phyloP scores from a whole-genome alignment of 208 protist species.

The Trichomonas gallinae region DNA sequence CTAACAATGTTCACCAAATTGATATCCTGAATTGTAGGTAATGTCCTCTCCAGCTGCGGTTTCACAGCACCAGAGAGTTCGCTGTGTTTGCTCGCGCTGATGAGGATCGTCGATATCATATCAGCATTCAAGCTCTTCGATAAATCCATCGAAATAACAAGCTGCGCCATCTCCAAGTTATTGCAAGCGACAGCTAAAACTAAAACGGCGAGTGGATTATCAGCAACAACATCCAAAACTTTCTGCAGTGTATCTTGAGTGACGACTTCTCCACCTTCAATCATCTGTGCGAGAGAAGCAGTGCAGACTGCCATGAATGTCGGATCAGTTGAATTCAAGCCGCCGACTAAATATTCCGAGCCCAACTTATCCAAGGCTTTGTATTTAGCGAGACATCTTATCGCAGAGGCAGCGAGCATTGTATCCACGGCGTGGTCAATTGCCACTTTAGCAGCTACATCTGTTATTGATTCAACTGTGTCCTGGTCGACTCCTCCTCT shows the following conservation, averaged over 20 bases:
- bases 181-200: neutral
- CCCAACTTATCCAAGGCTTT: neutral
- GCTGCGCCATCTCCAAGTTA: neutral
- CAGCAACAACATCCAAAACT: neutral
- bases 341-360: neutral
- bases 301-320: neutral
- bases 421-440: neutral
- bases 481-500: neutral
- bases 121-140: neutral
- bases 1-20: neutral
- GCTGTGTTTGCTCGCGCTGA: neutral
- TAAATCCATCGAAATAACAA: neutral
- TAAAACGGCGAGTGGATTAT: neutral
- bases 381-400: neutral
- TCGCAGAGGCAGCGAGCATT: neutral
- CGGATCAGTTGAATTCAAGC: neutral
- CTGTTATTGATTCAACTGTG: neutral
- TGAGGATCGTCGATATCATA: neutral
- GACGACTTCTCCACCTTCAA: neutral
- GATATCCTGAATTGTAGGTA: neutral
- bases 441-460: neutral
- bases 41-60: neutral
- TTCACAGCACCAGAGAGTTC: neutral
- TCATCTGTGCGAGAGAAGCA: neutral
- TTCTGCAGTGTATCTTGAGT: neutral